Evolutionary conservation across 192 early-diverging fungal genomes (phyloP), one percentile per base, ranked within the genome.

Genomic region (Dimargaris cristalligena): DNA sequence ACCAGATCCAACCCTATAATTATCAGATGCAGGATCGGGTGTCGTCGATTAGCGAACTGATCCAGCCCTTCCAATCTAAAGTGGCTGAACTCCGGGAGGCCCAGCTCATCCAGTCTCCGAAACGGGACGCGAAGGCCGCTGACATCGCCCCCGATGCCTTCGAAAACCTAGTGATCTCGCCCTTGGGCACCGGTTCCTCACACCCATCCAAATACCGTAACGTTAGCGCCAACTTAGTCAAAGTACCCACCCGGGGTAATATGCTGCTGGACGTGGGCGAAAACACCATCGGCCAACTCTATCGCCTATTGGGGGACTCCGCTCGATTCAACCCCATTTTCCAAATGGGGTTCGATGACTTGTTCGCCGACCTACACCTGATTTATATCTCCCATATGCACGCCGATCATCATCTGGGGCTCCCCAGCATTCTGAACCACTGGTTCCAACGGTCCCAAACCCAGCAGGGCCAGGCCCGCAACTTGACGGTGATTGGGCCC

Each of bases 311-410:
- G 62, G 87, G 84, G 25, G 67, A 67, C 29, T 63, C 65, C 54
- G 73, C 70, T 52, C 34, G 57, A 4, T 54, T 63, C 49, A 74
- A 76, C 49, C 65, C 52, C n/a, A 64, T 82, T 9, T 54, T 69
- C 45, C 22, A 58, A 9, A 62, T 60, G 56, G 62, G 44, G 45
- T 66, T 68, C 34, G 68, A 73, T 11, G 69, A 80, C 26, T 75
- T 74, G 48, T 62, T 96, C 13, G 56, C 58, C 11, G 64, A 65
- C 11, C 54, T 99, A 30, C 72, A 75, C 55, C 68, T 85, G 10
- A 62, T 99, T 52, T 96, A 91, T 70, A 75, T 99, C 10, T 94
- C 91, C 35, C 95, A 99, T 66, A 69, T 99, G 73, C 95, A 99
- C 67, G 96, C 93, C 29, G 96, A 99, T 69, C 96, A 99, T 63